phyloP scores from a whole-genome alignment of 805 yeast species.

The Zygosaccharomyces pseudorouxii region DNA sequence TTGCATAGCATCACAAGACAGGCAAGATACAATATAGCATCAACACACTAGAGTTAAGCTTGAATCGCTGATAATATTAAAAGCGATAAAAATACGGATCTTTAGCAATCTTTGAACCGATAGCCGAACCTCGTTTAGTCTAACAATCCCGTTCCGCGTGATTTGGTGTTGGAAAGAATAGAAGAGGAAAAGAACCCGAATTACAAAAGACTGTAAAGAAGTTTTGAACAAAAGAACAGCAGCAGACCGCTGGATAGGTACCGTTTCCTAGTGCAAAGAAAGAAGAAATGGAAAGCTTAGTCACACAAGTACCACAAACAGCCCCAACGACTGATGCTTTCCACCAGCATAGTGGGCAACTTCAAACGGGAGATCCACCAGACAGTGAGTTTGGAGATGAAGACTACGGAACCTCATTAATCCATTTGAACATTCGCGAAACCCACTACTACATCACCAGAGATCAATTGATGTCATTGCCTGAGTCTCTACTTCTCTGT shows the following conservation, averaged over 20 bases:
- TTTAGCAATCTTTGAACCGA: too few relatives aligned
- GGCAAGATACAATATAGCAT: too few relatives aligned
- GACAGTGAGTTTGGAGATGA: conserved; percentile 19
- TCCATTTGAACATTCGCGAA: conserved; percentile 76
- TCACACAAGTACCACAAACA: background rate
- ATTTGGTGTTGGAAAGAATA: background rate
- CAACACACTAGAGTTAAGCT: too few relatives aligned
- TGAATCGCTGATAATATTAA: background rate
- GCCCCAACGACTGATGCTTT: background rate
- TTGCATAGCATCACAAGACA: too few relatives aligned
- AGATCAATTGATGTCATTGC: conserved; percentile 85
- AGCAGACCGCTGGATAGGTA: too few relatives aligned
- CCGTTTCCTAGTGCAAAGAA: background rate
- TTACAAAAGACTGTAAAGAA: background rate
- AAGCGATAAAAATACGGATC: background rate
- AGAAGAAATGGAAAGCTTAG: background rate
- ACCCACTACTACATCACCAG: conserved; percentile 68
- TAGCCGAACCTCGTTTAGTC: too few relatives aligned
- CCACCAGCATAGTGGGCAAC: background rate
- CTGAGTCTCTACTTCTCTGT: conserved; percentile 83
- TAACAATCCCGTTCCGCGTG: background rate
- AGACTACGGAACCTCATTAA: conserved; percentile 51
- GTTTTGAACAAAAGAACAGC: background rate
- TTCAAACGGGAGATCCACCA: background rate
- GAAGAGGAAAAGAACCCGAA: background rate